phyloP scores from a whole-genome alignment of 371 early-diverging fungal genomes.

The Conidiobolus incongruus region DNA sequence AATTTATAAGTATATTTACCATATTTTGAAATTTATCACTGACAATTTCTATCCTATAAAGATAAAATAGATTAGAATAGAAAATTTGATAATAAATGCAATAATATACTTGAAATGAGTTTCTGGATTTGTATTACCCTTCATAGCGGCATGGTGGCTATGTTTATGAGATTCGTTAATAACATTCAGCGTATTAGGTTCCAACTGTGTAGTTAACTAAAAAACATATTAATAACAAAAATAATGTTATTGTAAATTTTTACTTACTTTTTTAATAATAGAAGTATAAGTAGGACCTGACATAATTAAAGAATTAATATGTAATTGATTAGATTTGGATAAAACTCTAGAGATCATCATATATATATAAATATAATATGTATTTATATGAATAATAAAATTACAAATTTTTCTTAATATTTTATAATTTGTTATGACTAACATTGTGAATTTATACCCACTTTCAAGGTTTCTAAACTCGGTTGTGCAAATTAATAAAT shows the following conservation, averaged over 20 bases:
- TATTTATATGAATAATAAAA: too few relatives aligned
- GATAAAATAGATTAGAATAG: neutral
- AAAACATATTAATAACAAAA: neutral
- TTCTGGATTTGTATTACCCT: slow-evolving; percentile 38
- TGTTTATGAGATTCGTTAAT: slow-evolving; percentile 51
- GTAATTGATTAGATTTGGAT: too few relatives aligned
- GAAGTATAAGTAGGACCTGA: neutral
- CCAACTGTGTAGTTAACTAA: slow-evolving; percentile 22
- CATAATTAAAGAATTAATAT: too few relatives aligned
- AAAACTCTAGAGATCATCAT: too few relatives aligned
- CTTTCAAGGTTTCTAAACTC: too few relatives aligned
- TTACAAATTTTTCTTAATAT: too few relatives aligned
- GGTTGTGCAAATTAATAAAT: too few relatives aligned
- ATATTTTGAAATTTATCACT: slow-evolving; percentile 36
- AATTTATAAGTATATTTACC: slow-evolving; percentile 10
- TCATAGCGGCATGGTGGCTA: slow-evolving; percentile 50
- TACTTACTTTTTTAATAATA: neutral
- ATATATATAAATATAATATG: too few relatives aligned
- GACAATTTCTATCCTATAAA: slow-evolving; percentile 26
- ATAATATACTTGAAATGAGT: slow-evolving; percentile 40
- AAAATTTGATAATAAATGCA: neutral
- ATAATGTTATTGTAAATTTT: neutral
- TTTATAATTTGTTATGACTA: too few relatives aligned
- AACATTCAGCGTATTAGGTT: slow-evolving; percentile 28
- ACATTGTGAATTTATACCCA: too few relatives aligned